Base-by-base conservation (phyloP, 2,329 filamentous ascomycete species). In the Pyrenophora graminea region DNA sequence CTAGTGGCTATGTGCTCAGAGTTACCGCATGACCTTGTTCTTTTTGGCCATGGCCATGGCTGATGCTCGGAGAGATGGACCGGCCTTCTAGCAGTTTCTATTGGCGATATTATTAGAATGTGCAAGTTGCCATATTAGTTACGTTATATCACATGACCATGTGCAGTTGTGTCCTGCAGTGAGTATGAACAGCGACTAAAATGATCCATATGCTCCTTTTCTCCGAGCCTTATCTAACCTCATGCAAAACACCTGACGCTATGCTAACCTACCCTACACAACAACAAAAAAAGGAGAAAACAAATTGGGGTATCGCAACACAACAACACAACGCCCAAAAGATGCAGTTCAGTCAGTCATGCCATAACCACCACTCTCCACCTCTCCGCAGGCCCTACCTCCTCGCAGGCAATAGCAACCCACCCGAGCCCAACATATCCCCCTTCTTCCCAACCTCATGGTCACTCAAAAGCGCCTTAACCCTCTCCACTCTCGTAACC, bases 401-500 rank as follows among this genome's bases (percentile, higher is more conserved):
- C 23, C 40, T 49, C 17, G 31, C 30, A 17, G 45, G 45, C 6
- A 41, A 25, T 17, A 36, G 40, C 17, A 53, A 39, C 23, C 33
- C 41, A 10, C 12, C 21, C 21, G 18, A 31, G 12, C 2, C 25
- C 15, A n/a, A n/a, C 23, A 18, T 25, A 12, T 53, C 50, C 6
- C 18, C 13, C 19, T 15, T 31, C 40, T 18, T 17, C 10, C 18
- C 39, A 12, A 45, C 40, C 21, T 45, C 19, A 21, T 21, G 39
- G 10, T 52, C 61, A 10, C 60, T 76, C 53, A 91, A 66, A 67
- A 92, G 67, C 3, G 78, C 78, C 67, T 85, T 82, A 4, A 89
- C 87, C 57, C 86, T 79, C 68, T 91, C 87, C 61, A 93, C 88
- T 63, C 88, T 79, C 40, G 75, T 80, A 66, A 92, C 81, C 15